These are phyloP conservation scores for Lentinula boryana DNA, from an alignment of 768 basidiomycete species.

Conservation along the genomic window DNA sequence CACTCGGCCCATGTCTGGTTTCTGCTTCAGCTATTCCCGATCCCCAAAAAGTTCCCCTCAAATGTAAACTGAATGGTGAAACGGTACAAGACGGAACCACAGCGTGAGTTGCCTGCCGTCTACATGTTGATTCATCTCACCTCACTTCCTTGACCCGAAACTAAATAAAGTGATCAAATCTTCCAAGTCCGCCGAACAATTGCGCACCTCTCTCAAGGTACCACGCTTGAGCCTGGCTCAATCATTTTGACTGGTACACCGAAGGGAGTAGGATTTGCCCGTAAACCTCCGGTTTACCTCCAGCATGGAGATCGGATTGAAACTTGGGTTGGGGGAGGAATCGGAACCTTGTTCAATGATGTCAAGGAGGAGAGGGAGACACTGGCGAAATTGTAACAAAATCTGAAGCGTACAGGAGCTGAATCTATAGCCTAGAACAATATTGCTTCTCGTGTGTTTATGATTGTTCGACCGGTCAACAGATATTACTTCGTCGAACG, in stretches of 20 bases:
- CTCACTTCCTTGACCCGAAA: neutral
- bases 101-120: slow-evolving; percentile 40
- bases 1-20: slow-evolving; percentile 79
- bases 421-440: no score
- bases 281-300: slow-evolving; percentile 62
- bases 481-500: no score
- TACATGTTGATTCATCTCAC: neutral
- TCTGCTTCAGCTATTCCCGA: slow-evolving; percentile 57
- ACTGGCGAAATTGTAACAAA: neutral
- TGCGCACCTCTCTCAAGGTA: slow-evolving; percentile 77
- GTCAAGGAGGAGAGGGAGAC: slow-evolving; percentile 58
- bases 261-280: slow-evolving; percentile 76
- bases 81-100: slow-evolving; percentile 73
- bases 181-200: slow-evolving; percentile 76
- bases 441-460: no score
- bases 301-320: slow-evolving; percentile 69
- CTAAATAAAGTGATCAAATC: slow-evolving; percentile 59
- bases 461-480: no score
- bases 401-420: neutral
- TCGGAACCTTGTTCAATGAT: slow-evolving; percentile 75
- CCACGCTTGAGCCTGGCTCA: slow-evolving; percentile 75
- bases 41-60: slow-evolving; percentile 59
- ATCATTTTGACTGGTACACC: slow-evolving; percentile 83
- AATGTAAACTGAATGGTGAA: slow-evolving; percentile 59
- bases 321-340: slow-evolving; percentile 64